Base-by-base conservation (phyloP, 306 rosid genomes). In the Leucaena leucocephala region DNA sequence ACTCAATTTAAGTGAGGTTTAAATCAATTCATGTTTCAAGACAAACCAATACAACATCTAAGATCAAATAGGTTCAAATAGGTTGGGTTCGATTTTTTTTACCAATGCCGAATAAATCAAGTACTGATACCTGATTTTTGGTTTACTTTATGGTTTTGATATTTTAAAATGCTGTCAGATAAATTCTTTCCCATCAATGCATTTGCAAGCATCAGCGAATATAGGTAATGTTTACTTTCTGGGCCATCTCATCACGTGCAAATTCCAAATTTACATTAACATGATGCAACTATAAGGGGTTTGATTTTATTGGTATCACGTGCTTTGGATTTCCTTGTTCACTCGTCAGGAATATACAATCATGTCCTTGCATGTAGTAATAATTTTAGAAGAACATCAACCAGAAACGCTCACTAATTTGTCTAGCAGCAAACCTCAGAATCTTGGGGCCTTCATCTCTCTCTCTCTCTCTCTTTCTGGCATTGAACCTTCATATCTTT, bases 281-380 rank as follows among this genome's bases (percentile, higher is more conserved):
- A 12, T 27, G 39, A 33, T 59, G 38, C 39, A 22, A 59, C 14
- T 12, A 11, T 10, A 10, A 33, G 39, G 16, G 66, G 17, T 33
- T 58, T 58, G 5, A 58, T 58, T 54, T 54, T 54, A 54, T 17
- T n/a, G 22, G 59, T 0, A 7, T 6, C 61, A 54, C 12, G 10
- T 54, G 27, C 59, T 68, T 65, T 39, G 33, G 50, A 16, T 50
- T 19, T 46, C 42, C 69, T 36, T 16, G 66, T 22, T 27, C 36
- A 59, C 66, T 27, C 66, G 7, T n/a, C 10, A 55, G 62, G 62
- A 55, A 19, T 19, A n/a, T 34, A 43, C 7, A 76, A 80, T 68
- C 61, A 49, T 42, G 36, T 66, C 73, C 62, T 57, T 84, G 22
- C 7, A 11, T 49, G 12, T 21, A 21, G 35, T 17, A 46, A 38